Conservation (phyloP, 208 protist genomes). For the Naegleria gruberi region DNA sequence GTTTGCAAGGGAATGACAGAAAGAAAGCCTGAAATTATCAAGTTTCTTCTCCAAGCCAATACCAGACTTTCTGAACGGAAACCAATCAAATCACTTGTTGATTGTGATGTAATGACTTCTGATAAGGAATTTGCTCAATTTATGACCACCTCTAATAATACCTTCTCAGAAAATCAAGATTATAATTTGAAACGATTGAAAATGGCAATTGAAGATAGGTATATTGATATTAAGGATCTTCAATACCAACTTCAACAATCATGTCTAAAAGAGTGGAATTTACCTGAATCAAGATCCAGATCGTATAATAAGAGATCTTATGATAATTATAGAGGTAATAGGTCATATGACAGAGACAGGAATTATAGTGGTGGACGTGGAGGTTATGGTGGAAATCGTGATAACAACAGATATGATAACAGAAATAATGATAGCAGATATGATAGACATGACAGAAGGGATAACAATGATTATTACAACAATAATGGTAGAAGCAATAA, state of each 20-base stretch:
- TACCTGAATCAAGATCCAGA: background rate
- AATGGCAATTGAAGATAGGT: background rate
- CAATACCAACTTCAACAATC: background rate
- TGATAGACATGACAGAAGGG: background rate
- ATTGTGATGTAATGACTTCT: background rate
- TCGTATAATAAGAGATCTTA: background rate
- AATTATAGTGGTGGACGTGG: background rate
- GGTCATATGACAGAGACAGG: background rate
- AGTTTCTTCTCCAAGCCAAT: background rate
- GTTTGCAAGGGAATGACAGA: slow-evolving; percentile 24
- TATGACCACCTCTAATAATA: background rate
- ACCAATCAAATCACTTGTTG: background rate
- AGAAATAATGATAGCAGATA: background rate
- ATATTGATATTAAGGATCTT: background rate
- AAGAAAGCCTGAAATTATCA: background rate
- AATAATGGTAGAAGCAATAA: background rate
- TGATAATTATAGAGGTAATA: background rate
- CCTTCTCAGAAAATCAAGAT: background rate
- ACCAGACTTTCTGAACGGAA: background rate
- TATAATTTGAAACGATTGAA: background rate
- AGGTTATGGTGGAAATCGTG: background rate
- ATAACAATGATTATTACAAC: background rate
- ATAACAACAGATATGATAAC: background rate
- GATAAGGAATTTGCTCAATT: background rate
- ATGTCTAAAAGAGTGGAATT: slow-evolving; percentile 4